Base-by-base conservation (phyloP, 805 yeast genomes). In the Schwanniomyces polymorphus region DNA sequence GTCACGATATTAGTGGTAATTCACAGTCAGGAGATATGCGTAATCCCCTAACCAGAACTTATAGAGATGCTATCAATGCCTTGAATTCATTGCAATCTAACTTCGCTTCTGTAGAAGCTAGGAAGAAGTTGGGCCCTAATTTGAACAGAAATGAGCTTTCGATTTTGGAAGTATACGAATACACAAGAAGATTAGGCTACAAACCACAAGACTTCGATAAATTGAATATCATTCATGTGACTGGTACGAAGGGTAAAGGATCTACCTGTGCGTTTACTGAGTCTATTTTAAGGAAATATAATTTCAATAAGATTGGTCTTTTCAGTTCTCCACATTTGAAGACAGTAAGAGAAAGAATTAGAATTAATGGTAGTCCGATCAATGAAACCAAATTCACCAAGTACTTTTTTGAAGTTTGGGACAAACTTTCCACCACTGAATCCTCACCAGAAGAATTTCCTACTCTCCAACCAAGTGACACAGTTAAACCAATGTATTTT, bases 241-340 rank as follows among this genome's bases (percentile, higher is more conserved):
- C 99, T 0, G 99, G 99, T 17, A 94, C 99, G 1, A 94, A 94
- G 64, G 99, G 99, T 11, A 94, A 94, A 69, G 99, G 99, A 1
- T 91, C 97, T 0, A 92, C 98, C 0, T 92, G 97, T 67, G 97
- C 99, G 0, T 94, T 94, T 61, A 81, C 91, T 2, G 88, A 88
- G 58, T 82, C 94, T 2, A 89, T 95, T 34, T 66, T 95, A 50
- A 60, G 67, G 7, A 89, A 89, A 60, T 89, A 89, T 58, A 70
- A 67, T 25, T 69, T 85, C 46, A 63, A 67, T 16, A 89, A 88
- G 64, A 79, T 91, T 43, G 99, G 99, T 0, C 75, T 94, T n/a
- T 94, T 88, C 63, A 91, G 98, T 1, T 89, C 97, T 1, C 99
- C 99, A 1, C 99, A 94, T 68, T 78, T 94, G 65, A 90, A 86